Base-by-base conservation (phyloP, 176 grass and related monocot genomes). In the Phragmites australis region DNA sequence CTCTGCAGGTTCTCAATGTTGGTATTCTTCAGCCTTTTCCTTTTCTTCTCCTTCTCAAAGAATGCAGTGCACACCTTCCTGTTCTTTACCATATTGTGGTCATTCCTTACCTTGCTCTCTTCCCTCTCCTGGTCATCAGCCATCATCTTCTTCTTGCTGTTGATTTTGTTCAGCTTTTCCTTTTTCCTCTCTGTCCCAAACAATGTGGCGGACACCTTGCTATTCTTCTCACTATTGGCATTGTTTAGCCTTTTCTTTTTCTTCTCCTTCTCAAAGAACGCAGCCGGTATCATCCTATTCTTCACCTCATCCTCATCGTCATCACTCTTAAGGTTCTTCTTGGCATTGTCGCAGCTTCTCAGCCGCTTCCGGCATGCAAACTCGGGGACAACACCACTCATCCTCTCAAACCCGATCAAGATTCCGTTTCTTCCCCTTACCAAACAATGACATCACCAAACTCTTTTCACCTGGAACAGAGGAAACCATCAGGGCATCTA, bases 341-440 rank as follows among this genome's bases (percentile, higher is more conserved):
- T 37, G 6, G 11, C 21, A 2, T 14, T 53, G 19, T 62, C 54
- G 2, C 16, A 17, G n/a, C 19, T 78, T 45, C 55, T 77, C 16
- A 66, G 59, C 14, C 51, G 50, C 1, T 78, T 27, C 67, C 1
- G 16, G 8, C 48, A 30, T 13, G 70, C 7, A 17, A 16, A 43
- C 53, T 51, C 43, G 7, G 30, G 27, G 52, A 14, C 37, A 2
- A 19, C 59, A 39, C 26, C 22, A 7, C 6, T 60, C 62, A 76
- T 87, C 72, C 44, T 53, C 23, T 26, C 6, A 72, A 61, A 72
- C 16, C 45, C 59, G 65, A 65, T 48, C 46, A 49, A 60, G 42
- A 45, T 37, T 61, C n/a, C 8, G 15, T 11, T 27, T 8, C 50
- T 50, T n/a, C 25, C 45, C 34, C 62, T 82, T 51, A 25, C 2